phyloP scores from a whole-genome alignment of 208 protist species.

The Leishmania mexicana region DNA sequence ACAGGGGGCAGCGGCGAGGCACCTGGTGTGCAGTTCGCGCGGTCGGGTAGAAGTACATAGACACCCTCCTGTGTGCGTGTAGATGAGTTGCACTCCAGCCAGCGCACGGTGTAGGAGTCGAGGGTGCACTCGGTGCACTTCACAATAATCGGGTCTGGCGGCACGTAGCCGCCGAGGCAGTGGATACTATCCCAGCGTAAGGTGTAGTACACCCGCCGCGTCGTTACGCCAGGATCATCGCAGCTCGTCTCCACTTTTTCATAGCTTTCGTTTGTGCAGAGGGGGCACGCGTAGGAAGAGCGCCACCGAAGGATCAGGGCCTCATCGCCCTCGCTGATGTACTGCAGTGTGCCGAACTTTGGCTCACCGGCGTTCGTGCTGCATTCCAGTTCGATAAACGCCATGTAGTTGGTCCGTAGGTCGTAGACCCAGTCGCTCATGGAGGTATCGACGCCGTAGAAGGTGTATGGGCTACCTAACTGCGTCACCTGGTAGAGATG shows the following conservation, averaged over 20 bases:
- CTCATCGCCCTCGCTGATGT: neutral
- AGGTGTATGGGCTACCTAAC: neutral
- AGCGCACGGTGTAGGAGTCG: constrained; percentile 11
- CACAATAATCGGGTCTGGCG: neutral
- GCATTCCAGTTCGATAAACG: neutral
- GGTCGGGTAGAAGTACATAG: constrained; percentile 3
- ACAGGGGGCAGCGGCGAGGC: neutral
- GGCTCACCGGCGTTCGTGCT: neutral
- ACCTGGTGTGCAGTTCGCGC: neutral
- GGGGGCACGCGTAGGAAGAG: constrained; percentile 11
- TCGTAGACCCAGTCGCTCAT: neutral
- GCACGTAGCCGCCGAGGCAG: constrained; percentile 10
- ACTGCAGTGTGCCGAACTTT: neutral
- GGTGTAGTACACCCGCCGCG: constrained; percentile 5
- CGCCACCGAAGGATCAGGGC: constrained; percentile 1
- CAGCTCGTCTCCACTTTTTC: neutral
- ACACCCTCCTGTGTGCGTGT: neutral
- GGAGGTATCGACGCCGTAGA: neutral
- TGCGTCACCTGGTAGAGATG: neutral
- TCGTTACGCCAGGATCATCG: neutral
- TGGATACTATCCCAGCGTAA: neutral
- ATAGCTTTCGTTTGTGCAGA: constrained; percentile 4
- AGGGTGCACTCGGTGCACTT: constrained; percentile 5
- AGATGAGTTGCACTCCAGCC: constrained; percentile 5
- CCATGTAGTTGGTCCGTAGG: neutral